Percentiles rank a stretch among this genome's conserved stretches.
Conservation (phyloP, 192 early-diverging fungal genomes). For the Dispira simplex region DNA sequence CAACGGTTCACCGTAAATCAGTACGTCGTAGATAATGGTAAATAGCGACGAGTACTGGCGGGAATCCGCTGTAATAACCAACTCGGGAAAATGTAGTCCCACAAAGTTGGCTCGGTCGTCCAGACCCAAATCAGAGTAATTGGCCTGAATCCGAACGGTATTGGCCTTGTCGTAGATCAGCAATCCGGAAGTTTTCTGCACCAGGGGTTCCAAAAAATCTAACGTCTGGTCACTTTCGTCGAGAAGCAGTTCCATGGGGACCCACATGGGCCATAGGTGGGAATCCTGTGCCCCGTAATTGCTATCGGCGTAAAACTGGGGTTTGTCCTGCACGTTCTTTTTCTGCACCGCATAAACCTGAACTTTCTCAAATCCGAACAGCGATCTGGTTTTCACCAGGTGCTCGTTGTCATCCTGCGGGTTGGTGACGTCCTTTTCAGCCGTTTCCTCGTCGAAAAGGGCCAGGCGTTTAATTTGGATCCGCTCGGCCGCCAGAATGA, state of each 20-base stretch:
- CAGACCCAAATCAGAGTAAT: constrained; percentile 18
- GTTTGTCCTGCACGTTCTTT: constrained; percentile 23
- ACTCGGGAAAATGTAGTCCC: constrained; percentile 54
- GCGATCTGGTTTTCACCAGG: constrained; percentile 31
- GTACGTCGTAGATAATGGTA: constrained; percentile 59
- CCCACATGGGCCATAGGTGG: constrained; percentile 33
- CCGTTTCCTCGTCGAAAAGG: constrained; percentile 6
- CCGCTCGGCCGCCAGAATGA: constrained; percentile 23
- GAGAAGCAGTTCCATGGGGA: constrained; percentile 34
- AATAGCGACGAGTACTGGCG: constrained; percentile 55
- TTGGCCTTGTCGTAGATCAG: constrained; percentile 33
- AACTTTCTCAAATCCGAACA: constrained; percentile 29
- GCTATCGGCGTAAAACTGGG: constrained; percentile 29
- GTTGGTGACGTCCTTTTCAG: constrained; percentile 4
- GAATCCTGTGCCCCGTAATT: constrained; percentile 23
- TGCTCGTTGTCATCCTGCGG: constrained; percentile 24
- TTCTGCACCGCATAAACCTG: constrained; percentile 29
- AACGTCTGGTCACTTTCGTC: constrained; percentile 24
- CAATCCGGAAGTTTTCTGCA: constrained; percentile 28
- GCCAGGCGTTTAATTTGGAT: constrained; percentile 17
- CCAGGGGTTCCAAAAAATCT: constrained; percentile 29
- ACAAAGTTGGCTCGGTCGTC: constrained; percentile 47
- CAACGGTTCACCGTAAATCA: constrained; percentile 71
- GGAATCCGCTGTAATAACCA: constrained; percentile 57
- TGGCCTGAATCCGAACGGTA: constrained; percentile 23